phyloP scores from a whole-genome alignment of 495 filamentous ascomycete genomes.

The Podospora pseudoanserina region DNA sequence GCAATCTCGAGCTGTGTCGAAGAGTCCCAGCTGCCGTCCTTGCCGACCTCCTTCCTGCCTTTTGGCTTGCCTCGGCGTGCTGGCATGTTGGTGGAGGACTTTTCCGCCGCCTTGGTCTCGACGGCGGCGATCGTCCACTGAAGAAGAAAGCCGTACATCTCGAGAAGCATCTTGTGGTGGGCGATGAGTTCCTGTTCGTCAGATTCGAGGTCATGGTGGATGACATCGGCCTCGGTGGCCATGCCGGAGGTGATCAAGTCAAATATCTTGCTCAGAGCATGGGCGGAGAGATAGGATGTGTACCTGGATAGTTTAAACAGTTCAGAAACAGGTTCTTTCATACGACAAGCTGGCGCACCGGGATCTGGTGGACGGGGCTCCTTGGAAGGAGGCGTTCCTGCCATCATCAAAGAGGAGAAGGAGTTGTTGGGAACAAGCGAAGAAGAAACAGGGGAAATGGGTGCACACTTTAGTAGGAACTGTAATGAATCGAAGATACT shows the following conservation, averaged over 20 bases:
- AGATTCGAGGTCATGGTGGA: constrained; percentile 79
- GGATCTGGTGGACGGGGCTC: constrained; percentile 12
- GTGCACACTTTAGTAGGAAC: constrained; percentile 92
- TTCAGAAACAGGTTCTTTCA: constrained; percentile 50
- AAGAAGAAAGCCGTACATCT: constrained; percentile 90
- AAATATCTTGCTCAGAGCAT: constrained; percentile 85
- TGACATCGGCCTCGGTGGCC: constrained; percentile 84
- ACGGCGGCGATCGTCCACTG: constrained; percentile 93
- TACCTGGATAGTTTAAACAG: constrained; percentile 72
- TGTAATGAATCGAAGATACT: constrained; percentile 87
- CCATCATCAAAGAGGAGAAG: constrained; percentile 10
- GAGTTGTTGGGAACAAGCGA: constrained; percentile 1
- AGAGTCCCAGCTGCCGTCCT: constrained; percentile 84
- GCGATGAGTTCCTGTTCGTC: constrained; percentile 84
- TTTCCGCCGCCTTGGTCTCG: constrained; percentile 89
- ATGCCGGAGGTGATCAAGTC: constrained; percentile 90
- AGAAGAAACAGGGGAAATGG: constrained; percentile 46
- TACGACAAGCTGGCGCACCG: constrained; percentile 9
- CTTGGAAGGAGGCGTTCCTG: constrained; percentile 14
- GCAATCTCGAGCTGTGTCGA: constrained; percentile 80
- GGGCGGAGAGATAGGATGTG: constrained; percentile 71
- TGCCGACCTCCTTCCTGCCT: constrained; percentile 63
- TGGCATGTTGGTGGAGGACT: constrained; percentile 65
- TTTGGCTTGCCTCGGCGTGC: constrained; percentile 68
- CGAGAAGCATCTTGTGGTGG: constrained; percentile 84